Evolutionary conservation across 179 eudicot species (phyloP).

Genomic region (Heliamphora pulchella): DNA sequence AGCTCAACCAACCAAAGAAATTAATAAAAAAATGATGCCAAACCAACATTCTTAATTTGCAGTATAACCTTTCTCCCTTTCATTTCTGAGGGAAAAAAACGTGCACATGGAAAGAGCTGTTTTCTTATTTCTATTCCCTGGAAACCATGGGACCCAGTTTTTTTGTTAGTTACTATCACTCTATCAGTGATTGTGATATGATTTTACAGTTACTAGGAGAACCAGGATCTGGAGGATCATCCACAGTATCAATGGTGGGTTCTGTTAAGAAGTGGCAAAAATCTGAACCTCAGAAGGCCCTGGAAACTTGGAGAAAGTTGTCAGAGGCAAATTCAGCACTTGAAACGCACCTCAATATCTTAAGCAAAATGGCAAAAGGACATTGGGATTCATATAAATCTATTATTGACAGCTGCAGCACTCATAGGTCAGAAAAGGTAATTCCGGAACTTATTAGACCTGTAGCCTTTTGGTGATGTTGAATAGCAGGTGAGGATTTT

Average conservation of each 20-base stretch:
- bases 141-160: not conserved
- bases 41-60: not conserved
- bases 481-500: not conserved
- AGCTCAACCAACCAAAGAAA: not conserved
- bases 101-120: not conserved
- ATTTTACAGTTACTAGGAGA: constrained; percentile 77
- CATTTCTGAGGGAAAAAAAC: not conserved
- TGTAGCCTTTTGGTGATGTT: not conserved
- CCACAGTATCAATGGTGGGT: constrained; percentile 99
- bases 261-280: constrained; percentile 99
- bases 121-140: not conserved
- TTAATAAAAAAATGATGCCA: not conserved
- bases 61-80: not conserved
- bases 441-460: not conserved
- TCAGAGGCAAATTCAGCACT: constrained; percentile 66
- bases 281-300: constrained; percentile 70
- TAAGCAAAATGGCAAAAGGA: constrained; percentile 56
- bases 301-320: constrained; percentile 59
- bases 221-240: constrained; percentile 97
- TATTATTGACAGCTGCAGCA: constrained; percentile 54
- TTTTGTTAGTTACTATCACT: not conserved
- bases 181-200: constrained; percentile 6
- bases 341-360: constrained; percentile 46
- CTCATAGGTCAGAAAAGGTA: constrained; percentile 61
- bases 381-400: constrained; percentile 51